phyloP scores from a whole-genome alignment of 139 green algal genomes.

The Axilococcus clingmanii region DNA sequence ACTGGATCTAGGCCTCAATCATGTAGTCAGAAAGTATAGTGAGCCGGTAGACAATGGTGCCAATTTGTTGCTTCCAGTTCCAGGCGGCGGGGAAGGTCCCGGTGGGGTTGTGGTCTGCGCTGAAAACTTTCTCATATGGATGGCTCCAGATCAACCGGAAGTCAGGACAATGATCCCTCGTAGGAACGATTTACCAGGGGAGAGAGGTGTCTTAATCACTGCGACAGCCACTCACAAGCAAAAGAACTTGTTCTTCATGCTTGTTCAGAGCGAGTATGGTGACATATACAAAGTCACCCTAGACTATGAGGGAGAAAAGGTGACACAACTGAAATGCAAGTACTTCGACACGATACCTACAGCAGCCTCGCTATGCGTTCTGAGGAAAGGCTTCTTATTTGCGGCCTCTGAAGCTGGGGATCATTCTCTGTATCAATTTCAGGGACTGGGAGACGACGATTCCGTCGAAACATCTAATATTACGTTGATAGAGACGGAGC shows the following conservation, averaged over 20 bases:
- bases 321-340: conserved; percentile 85
- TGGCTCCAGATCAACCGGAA: conserved; percentile 51
- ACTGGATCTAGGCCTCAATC: conserved; percentile 97
- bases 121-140: conserved; percentile 98
- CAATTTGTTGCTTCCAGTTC: conserved; percentile 92
- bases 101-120: conserved; percentile 86
- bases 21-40: conserved; percentile 80
- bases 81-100: conserved; percentile 72
- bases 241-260: conserved; percentile 90
- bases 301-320: conserved; percentile 56
- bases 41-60: conserved; percentile 93
- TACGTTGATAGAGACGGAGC: conserved; percentile 64
- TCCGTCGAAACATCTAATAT: conserved; percentile 67
- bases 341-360: conserved; percentile 97
- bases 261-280: conserved; percentile 96
- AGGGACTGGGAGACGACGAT: conserved; percentile 87
- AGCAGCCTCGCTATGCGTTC: conserved; percentile 71
- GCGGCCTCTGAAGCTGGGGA: conserved; percentile 91
- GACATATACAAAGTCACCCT: conserved; percentile 96
- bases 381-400: conserved; percentile 96
- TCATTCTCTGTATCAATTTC: conserved; percentile 96
- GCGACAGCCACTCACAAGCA: conserved; percentile 69
- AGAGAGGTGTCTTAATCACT: conserved; percentile 86
- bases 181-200: conserved; percentile 59
- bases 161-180: conserved; percentile 88